Evolutionary conservation across 2,329 filamentous ascomycete genomes (phyloP).

Genomic region (Harringtonia aguacate): DNA sequence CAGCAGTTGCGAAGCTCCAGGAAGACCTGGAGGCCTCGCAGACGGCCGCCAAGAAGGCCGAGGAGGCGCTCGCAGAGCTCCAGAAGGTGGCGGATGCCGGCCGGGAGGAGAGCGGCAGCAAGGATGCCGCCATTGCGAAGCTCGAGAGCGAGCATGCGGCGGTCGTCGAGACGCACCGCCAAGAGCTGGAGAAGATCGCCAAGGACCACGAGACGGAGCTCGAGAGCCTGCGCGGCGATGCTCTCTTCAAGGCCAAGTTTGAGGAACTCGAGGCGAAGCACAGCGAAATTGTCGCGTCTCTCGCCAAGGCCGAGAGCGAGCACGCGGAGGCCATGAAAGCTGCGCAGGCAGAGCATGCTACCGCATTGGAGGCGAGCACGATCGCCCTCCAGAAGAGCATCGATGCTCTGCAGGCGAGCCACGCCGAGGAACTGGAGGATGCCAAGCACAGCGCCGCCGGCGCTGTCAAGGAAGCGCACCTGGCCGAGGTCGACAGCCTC

Average conservation of each 20-base stretch:
- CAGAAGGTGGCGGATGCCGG: slow-evolving; percentile 37
- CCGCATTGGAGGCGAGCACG: slow-evolving; percentile 39
- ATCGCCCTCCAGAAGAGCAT: slow-evolving; percentile 42
- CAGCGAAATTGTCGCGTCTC: slow-evolving; percentile 27
- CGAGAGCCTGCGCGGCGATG: slow-evolving; percentile 50
- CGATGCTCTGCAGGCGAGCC: slow-evolving; percentile 42
- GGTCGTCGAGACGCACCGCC: slow-evolving; percentile 37
- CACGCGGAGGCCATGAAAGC: slow-evolving; percentile 32
- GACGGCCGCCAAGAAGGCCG: slow-evolving; percentile 28
- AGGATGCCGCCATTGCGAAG: slow-evolving; percentile 37
- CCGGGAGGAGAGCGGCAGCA: slow-evolving; percentile 32
- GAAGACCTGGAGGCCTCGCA: slow-evolving; percentile 23
- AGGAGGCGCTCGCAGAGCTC: slow-evolving; percentile 35
- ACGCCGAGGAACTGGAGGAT: slow-evolving; percentile 47
- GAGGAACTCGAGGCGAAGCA: slow-evolving; percentile 49
- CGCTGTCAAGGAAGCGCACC: slow-evolving; percentile 35
- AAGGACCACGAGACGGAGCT: slow-evolving; percentile 56
- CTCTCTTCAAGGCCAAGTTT: slow-evolving; percentile 54
- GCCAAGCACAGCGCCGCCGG: slow-evolving; percentile 42
- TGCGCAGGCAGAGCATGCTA: slow-evolving; percentile 31
- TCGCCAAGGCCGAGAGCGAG: slow-evolving; percentile 20
- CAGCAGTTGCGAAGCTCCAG: slow-evolving; percentile 26
- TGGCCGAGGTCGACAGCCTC: slow-evolving; percentile 40
- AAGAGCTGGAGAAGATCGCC: slow-evolving; percentile 46
- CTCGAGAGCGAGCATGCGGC: slow-evolving; percentile 37